A percentile compares a stretch with the other conserved stretches of the same genome.
These are phyloP conservation scores for Boletus rex-veris DNA, from an alignment of 768 basidiomycete species.

Conservation along the genomic window DNA sequence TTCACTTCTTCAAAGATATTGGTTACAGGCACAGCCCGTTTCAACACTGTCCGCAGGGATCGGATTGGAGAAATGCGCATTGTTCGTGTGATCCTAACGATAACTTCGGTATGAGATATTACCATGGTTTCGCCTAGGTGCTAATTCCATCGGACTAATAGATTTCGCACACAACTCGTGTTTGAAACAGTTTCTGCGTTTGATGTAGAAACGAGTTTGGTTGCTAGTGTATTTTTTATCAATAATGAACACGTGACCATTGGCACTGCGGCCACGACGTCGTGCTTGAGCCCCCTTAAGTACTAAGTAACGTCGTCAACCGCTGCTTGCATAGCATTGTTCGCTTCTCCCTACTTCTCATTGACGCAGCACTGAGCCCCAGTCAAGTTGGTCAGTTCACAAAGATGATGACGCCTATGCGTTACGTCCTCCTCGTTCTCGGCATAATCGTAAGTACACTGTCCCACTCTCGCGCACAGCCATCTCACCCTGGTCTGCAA, in stretches of 20 bases:
- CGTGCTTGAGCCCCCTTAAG: too few species aligned
- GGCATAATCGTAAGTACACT: slow-evolving; percentile 43
- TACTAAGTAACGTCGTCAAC: neutral
- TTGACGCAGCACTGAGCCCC: neutral
- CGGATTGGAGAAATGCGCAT: slow-evolving; percentile 69
- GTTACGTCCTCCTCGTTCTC: slow-evolving; percentile 50
- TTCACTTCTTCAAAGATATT: slow-evolving; percentile 95
- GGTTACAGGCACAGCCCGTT: slow-evolving; percentile 93
- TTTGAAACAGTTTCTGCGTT: slow-evolving; percentile 27
- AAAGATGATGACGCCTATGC: slow-evolving; percentile 58
- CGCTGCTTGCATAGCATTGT: too few species aligned
- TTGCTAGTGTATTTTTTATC: neutral
- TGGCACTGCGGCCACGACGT: neutral
- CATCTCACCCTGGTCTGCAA: slow-evolving; percentile 8
- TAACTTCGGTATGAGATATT: slow-evolving; percentile 59
- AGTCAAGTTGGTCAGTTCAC: neutral
- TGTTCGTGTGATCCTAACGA: slow-evolving; percentile 81
- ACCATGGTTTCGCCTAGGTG: neutral
- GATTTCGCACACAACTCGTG: slow-evolving; percentile 30
- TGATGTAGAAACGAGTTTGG: slow-evolving; percentile 13
- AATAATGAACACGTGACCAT: neutral
- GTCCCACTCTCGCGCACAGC: neutral
- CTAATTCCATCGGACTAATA: slow-evolving; percentile 9
- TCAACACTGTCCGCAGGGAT: slow-evolving; percentile 86
- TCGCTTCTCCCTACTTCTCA: too few species aligned